phyloP scores from a whole-genome alignment of 139 green algal genomes.

The Closterium sp. region DNA sequence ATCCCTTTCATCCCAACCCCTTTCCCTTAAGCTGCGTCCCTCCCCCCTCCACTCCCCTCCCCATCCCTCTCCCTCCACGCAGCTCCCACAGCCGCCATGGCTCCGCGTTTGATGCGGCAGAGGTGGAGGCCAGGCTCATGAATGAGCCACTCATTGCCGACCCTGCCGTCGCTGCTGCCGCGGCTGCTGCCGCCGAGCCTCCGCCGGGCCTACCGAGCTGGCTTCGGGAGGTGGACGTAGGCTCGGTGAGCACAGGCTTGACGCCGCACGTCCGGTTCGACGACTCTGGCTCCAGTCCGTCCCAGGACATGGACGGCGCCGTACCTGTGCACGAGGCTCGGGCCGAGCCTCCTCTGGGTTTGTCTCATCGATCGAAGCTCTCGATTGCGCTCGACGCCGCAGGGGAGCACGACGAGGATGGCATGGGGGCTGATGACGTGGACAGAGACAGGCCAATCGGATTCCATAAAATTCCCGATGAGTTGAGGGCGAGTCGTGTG shows the following conservation, averaged over 20 bases:
- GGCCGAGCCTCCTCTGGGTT: neutral
- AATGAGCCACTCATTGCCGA: neutral
- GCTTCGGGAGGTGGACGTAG: neutral
- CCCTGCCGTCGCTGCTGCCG: neutral
- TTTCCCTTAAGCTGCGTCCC: too few species aligned
- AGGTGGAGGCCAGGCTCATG: neutral
- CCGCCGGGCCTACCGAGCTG: neutral
- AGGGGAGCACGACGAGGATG: neutral
- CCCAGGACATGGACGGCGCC: neutral
- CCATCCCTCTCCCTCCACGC: too few species aligned
- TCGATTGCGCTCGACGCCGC: neutral
- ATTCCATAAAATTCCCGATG: neutral
- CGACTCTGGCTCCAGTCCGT: neutral
- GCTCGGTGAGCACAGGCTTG: neutral
- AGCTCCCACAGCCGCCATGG: neutral
- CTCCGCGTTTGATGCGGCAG: neutral
- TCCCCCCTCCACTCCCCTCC: neutral
- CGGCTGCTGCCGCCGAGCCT: neutral
- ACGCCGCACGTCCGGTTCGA: neutral
- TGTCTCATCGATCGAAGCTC: neutral
- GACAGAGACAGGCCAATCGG: neutral
- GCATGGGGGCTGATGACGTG: neutral
- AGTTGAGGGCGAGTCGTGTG: neutral
- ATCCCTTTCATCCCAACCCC: neutral
- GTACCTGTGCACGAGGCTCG: neutral